These are phyloP conservation scores for Fragilaria crotonensis DNA, from an alignment of 108 stramenopile genomes.

Conservation along the genomic window DNA sequence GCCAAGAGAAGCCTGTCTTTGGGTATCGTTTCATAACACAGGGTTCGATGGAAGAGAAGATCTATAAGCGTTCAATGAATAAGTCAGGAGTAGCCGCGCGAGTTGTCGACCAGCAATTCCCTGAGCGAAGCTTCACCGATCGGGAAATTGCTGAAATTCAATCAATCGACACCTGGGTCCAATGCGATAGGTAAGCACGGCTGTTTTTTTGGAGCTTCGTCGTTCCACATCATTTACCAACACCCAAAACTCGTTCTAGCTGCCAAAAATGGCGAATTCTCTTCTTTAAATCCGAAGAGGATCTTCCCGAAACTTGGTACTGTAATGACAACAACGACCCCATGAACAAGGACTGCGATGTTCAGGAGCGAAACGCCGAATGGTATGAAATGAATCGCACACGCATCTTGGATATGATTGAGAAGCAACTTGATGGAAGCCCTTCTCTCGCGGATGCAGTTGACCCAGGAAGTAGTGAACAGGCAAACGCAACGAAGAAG, in stretches of 20 bases:
- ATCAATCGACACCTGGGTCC: conserved; percentile 45
- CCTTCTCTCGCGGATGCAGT: neutral
- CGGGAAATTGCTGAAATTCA: conserved; percentile 45
- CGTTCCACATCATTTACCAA: no score
- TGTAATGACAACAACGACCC: conserved; percentile 25
- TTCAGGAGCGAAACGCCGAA: conserved; percentile 11
- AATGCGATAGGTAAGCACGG: conserved; percentile 15
- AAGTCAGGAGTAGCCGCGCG: conserved; percentile 53
- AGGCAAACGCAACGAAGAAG: neutral
- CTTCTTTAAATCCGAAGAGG: conserved; percentile 9
- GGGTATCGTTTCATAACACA: conserved; percentile 68
- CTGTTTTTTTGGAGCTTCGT: conserved; percentile 7
- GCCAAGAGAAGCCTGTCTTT: conserved; percentile 56
- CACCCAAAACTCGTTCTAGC: no score
- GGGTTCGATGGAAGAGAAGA: conserved; percentile 74
- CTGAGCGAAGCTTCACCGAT: conserved; percentile 42
- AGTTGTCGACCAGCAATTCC: conserved; percentile 52
- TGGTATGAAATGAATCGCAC: conserved; percentile 23
- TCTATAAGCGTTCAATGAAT: conserved; percentile 53
- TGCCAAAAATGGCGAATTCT: conserved; percentile 59
- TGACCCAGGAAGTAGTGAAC: neutral
- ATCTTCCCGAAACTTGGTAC: conserved; percentile 28
- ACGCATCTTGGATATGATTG: neutral
- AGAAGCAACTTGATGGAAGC: neutral
- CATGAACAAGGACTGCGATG: conserved; percentile 16